Percentiles rank a stretch among this genome's conserved stretches.
These are phyloP conservation scores for Punctularia strigosozonata DNA, from an alignment of 768 basidiomycete genomes.

Conservation along the genomic window DNA sequence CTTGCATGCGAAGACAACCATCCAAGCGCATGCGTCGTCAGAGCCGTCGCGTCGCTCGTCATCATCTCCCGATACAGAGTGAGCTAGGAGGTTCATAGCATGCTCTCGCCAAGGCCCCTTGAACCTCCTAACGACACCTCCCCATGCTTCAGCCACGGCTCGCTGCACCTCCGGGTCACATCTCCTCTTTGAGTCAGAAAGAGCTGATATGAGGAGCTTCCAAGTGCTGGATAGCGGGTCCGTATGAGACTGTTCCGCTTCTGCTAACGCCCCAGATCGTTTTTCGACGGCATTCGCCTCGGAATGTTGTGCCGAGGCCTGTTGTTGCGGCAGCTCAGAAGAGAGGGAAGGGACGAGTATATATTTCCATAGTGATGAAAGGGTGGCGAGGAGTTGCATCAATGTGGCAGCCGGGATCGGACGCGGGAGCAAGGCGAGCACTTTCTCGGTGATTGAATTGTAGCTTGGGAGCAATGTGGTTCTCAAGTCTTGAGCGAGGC, in stretches of 20 bases:
- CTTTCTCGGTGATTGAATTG: slow-evolving; percentile 35
- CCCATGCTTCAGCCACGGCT: slow-evolving; percentile 84
- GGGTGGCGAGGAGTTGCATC: slow-evolving; percentile 52
- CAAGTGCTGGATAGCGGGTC: slow-evolving; percentile 29
- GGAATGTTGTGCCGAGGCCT: too few relatives aligned
- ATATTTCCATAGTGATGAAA: slow-evolving; percentile 61
- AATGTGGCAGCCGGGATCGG: slow-evolving; percentile 50
- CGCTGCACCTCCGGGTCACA: slow-evolving; percentile 66
- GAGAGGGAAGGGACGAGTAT: slow-evolving; percentile 56
- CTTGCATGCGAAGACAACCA: slow-evolving; percentile 70
- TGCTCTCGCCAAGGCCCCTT: slow-evolving; percentile 46
- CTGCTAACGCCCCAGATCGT: neutral
- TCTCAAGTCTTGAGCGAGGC: slow-evolving; percentile 67
- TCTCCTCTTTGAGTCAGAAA: slow-evolving; percentile 35
- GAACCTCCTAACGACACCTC: slow-evolving; percentile 58
- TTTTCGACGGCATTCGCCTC: neutral
- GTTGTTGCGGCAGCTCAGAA: slow-evolving; percentile 36
- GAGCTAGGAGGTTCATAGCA: too few relatives aligned
- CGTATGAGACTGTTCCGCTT: neutral
- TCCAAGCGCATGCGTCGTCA: slow-evolving; percentile 63
- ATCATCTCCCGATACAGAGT: too few relatives aligned
- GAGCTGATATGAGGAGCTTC: slow-evolving; percentile 36
- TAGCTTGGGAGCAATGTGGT: slow-evolving; percentile 60
- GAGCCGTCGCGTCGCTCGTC: slow-evolving; percentile 35
- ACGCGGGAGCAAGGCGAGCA: slow-evolving; percentile 46